phyloP scores from a whole-genome alignment of 768 basidiomycete species.

The Mycena filopes region DNA sequence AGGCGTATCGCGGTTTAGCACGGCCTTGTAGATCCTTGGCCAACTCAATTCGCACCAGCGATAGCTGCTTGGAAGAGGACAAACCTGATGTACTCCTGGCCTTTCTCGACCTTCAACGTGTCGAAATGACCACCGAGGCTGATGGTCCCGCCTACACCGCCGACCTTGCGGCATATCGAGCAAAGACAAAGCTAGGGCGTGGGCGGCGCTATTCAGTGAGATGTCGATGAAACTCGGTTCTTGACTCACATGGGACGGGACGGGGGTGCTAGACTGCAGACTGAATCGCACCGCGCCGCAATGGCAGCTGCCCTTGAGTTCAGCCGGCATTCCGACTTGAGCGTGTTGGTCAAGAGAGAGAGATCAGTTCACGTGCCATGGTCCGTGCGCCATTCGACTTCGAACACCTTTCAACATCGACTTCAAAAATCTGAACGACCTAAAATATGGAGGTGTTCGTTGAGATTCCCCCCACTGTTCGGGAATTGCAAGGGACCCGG shows the following conservation, averaged over 20 bases:
- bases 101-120: slow-evolving; percentile 61
- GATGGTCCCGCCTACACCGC: slow-evolving; percentile 71
- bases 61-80: neutral
- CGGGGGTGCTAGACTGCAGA: slow-evolving; percentile 63
- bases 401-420: no score
- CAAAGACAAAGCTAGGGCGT: slow-evolving; percentile 64
- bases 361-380: no score
- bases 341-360: no score
- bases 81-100: slow-evolving; percentile 66
- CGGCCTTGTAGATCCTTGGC: slow-evolving; percentile 70
- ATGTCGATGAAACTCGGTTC: no score
- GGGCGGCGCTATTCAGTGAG: no score
- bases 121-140: slow-evolving; percentile 69
- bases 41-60: neutral
- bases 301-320: slow-evolving; percentile 64
- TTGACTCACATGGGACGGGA: slow-evolving; percentile 67
- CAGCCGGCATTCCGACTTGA: no score
- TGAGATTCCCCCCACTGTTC: no score
- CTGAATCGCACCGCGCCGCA: slow-evolving; percentile 62
- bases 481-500: no score
- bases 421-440: no score
- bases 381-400: no score
- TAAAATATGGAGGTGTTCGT: no score
- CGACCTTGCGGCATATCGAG: slow-evolving; percentile 79
- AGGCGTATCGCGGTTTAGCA: slow-evolving; percentile 65